Conservation (phyloP, 768 basidiomycete genomes). For the Boletus vermiculosoides region DNA sequence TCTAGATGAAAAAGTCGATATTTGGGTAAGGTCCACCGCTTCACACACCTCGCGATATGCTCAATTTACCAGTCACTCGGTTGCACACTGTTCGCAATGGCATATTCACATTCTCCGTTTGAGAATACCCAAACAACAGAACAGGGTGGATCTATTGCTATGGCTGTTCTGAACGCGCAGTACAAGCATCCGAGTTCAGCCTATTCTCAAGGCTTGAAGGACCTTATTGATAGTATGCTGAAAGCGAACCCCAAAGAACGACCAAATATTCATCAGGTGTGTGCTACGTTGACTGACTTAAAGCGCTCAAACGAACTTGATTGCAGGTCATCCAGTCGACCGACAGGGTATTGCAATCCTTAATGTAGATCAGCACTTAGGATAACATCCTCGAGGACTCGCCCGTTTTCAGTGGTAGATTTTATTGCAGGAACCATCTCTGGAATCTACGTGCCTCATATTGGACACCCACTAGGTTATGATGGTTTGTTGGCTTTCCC, state of each 20-base stretch:
- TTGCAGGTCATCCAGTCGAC: conserved; percentile 65
- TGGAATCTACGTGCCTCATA: conserved; percentile 3
- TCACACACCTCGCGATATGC: background rate
- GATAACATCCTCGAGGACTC: background rate
- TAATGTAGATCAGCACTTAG: conserved; percentile 38
- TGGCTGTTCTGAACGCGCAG: conserved; percentile 93
- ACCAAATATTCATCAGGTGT: conserved; percentile 83
- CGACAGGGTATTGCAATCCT: conserved; percentile 58
- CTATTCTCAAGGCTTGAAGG: conserved; percentile 82
- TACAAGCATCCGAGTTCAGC: conserved; percentile 85
- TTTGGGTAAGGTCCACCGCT: conserved; percentile 65
- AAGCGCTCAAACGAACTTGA: conserved; percentile 1
- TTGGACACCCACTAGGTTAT: conserved; percentile 5
- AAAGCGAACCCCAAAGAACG: conserved; percentile 78
- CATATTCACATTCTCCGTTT: conserved; percentile 95
- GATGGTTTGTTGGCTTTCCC: background rate
- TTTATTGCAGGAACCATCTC: conserved; percentile 9
- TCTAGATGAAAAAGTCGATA: conserved; percentile 93
- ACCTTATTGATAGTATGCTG: conserved; percentile 82
- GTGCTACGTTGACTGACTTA: conserved; percentile 12
- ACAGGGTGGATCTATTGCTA: conserved; percentile 94
- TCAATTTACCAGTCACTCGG: conserved; percentile 75
- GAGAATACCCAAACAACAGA: conserved; percentile 90
- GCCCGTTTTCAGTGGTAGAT: conserved; percentile 2
- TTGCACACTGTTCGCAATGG: conserved; percentile 91